A percentile compares a stretch with the other conserved stretches of the same genome.
Conservation (phyloP, 2,329 filamentous ascomycete species). For the Scopulariopsis brevicaulis region DNA sequence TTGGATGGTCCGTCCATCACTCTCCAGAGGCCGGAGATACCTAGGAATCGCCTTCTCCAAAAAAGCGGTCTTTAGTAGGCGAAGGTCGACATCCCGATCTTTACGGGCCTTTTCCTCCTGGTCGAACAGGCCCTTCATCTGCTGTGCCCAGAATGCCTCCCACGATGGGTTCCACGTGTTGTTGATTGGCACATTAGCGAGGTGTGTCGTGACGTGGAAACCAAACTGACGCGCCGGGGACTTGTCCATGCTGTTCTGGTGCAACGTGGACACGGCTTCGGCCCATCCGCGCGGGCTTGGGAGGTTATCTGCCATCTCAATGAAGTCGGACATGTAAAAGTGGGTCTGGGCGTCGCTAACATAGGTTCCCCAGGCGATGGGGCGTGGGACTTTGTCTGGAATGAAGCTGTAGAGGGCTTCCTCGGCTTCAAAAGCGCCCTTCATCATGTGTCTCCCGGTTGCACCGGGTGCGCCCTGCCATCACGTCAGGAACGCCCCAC, state of each 20-base stretch:
- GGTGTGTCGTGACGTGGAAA: slow-evolving; percentile 4
- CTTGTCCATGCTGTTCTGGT: slow-evolving; percentile 13
- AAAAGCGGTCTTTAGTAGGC: slow-evolving; percentile 8
- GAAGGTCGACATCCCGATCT: slow-evolving; percentile 8
- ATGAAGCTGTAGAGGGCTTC: slow-evolving; percentile 9
- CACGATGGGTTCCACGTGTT: slow-evolving; percentile 13
- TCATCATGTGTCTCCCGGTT: neutral
- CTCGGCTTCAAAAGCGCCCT: neutral
- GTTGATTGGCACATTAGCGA: slow-evolving; percentile 9
- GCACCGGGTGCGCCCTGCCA: neutral
- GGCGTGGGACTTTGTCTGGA: slow-evolving; percentile 12
- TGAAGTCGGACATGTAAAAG: slow-evolving; percentile 14
- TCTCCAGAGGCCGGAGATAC: slow-evolving; percentile 12
- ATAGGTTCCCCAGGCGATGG: slow-evolving; percentile 11
- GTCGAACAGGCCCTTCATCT: slow-evolving; percentile 10
- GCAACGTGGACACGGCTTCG: slow-evolving; percentile 10
- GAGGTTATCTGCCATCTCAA: slow-evolving; percentile 13
- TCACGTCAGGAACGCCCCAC: too few relatives aligned
- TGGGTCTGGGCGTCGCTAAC: slow-evolving; percentile 10
- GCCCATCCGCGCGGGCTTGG: slow-evolving; percentile 10
- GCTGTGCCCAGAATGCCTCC: slow-evolving; percentile 12
- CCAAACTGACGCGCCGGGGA: slow-evolving; percentile 12
- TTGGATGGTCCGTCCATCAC: slow-evolving; percentile 10
- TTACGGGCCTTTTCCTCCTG: slow-evolving; percentile 9
- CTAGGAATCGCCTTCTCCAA: slow-evolving; percentile 13